A percentile compares a stretch with the other conserved stretches of the same genome.
These are phyloP conservation scores for Umbelopsis ramanniana DNA, from an alignment of 192 early-diverging fungal species.

Conservation along the genomic window DNA sequence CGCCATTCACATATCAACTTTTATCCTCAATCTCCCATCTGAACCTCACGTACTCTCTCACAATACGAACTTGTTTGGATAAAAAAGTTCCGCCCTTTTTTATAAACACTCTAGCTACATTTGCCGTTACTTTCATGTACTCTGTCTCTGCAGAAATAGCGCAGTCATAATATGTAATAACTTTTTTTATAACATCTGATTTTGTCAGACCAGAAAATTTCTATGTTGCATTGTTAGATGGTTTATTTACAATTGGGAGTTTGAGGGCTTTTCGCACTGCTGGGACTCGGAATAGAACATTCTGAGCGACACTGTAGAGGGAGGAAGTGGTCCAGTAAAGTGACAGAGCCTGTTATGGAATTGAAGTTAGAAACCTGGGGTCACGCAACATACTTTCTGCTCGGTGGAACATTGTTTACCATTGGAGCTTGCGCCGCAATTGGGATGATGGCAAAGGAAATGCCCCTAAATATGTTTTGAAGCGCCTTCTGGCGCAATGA, in stretches of 20 bases:
- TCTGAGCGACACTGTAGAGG: constrained; percentile 66
- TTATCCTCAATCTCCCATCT: background rate
- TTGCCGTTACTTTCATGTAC: background rate
- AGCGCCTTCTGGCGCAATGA: constrained; percentile 47
- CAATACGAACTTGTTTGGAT: background rate
- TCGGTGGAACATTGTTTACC: constrained; percentile 31
- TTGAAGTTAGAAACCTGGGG: background rate
- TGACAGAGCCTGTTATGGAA: constrained; percentile 53
- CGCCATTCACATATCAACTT: background rate
- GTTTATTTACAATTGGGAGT: constrained; percentile 21
- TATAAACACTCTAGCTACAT: constrained; percentile 2
- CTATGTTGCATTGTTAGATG: background rate
- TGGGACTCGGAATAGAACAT: constrained; percentile 58
- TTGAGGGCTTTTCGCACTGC: constrained; percentile 30
- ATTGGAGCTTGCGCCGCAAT: constrained; percentile 71
- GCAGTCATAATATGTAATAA: constrained; percentile 21
- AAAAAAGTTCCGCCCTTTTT: background rate
- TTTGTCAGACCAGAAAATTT: background rate
- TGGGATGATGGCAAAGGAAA: constrained; percentile 66
- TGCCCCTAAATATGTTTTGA: constrained; percentile 54
- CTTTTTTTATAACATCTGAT: background rate
- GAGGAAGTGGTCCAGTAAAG: constrained; percentile 77
- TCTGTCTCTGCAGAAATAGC: background rate
- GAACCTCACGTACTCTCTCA: background rate
- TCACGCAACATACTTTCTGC: constrained; percentile 25